Evolutionary conservation across 2,329 filamentous ascomycete genomes (phyloP).

Genomic region (Aureobasidium sp.): DNA sequence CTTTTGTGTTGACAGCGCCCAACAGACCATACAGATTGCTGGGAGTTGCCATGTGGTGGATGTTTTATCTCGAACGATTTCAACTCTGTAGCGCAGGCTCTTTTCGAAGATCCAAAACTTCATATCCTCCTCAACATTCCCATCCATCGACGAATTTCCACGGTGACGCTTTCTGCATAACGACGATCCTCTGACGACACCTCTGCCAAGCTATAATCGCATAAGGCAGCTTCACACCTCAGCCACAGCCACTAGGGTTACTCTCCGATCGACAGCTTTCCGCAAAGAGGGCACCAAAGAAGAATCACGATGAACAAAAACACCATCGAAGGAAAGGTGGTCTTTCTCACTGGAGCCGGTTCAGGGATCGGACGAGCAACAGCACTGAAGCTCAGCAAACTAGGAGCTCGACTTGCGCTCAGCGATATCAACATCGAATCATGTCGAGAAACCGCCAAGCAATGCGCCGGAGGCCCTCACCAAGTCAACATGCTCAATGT

Average conservation of each 20-base stretch:
- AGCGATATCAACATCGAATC: slow-evolving; percentile 30
- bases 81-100: not conserved
- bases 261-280: not conserved
- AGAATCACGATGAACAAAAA: not conserved
- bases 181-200: not conserved
- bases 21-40: slow-evolving; percentile 12
- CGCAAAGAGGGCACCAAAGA: not conserved
- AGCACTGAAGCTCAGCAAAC: slow-evolving; percentile 34
- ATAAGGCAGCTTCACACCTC: not conserved
- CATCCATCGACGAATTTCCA: not conserved
- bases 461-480: slow-evolving; percentile 22
- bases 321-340: slow-evolving; percentile 18
- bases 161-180: not conserved
- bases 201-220: not conserved
- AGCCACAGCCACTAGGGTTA: not conserved
- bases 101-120: not conserved
- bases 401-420: slow-evolving; percentile 35
- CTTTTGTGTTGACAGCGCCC: slow-evolving; percentile 7
- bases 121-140: not conserved
- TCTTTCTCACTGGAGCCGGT: slow-evolving; percentile 24
- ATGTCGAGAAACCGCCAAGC: slow-evolving; percentile 19
- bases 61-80: not conserved
- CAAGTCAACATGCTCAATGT: slow-evolving; percentile 30
- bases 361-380: slow-evolving; percentile 35
- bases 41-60: slow-evolving; percentile 5